phyloP scores from a whole-genome alignment of 176 grass and related monocot species.

The Ampelocalamus luodianensis region DNA sequence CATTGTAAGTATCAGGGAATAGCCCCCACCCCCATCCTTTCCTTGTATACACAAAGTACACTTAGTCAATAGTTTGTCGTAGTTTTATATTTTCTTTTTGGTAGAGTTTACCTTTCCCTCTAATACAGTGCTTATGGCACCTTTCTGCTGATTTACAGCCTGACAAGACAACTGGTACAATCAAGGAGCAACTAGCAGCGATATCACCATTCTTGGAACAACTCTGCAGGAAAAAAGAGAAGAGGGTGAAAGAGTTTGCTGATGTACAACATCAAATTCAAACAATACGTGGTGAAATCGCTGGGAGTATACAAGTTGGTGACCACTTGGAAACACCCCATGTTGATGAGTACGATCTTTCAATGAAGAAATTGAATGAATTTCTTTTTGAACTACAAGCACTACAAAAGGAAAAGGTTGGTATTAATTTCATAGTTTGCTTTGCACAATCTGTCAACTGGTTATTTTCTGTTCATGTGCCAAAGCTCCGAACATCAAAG shows the following conservation, averaged over 20 bases:
- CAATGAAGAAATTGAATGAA: conserved; percentile 77
- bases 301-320: conserved; percentile 58
- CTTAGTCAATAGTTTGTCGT: not conserved
- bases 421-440: conserved; percentile 22
- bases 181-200: conserved; percentile 84
- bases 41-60: not conserved
- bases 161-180: conserved; percentile 83
- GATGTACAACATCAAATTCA: conserved; percentile 78
- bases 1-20: conserved; percentile 52
- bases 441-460: not conserved
- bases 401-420: conserved; percentile 94
- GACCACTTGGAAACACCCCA: conserved; percentile 40
- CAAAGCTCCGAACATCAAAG: conserved; percentile 16
- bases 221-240: conserved; percentile 70
- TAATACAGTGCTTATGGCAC: conserved; percentile 20
- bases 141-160: conserved; percentile 56
- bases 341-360: conserved; percentile 87
- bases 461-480: conserved; percentile 14
- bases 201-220: conserved; percentile 75
- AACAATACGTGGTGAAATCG: conserved; percentile 68
- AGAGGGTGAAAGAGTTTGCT: conserved; percentile 81
- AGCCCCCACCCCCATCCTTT: not conserved
- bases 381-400: conserved; percentile 78
- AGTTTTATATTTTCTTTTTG: conserved; percentile 4
- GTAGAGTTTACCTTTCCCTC: not conserved